A percentile compares a stretch with the other conserved stretches of the same genome.
Evolutionary conservation across 164 flowering plant species (phyloP).

Genomic region (Magnolia changhungtana): DNA sequence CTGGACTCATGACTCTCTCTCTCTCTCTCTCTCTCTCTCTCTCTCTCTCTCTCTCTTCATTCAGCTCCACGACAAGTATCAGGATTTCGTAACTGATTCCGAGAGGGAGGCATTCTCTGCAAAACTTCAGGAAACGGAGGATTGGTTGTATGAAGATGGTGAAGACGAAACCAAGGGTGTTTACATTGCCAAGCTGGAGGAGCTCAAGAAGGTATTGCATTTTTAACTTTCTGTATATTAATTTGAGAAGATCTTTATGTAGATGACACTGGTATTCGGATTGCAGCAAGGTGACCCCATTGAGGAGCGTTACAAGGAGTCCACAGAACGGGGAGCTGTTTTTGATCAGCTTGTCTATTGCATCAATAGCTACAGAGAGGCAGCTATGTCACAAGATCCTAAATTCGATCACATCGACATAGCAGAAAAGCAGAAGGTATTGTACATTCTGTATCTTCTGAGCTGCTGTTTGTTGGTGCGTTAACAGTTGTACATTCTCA

Average conservation of each 20-base stretch:
- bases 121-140: slow-evolving; percentile 82
- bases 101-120: slow-evolving; percentile 59
- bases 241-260: background rate
- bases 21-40: too few relatives aligned
- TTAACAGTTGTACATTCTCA: too few relatives aligned
- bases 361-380: slow-evolving; percentile 85
- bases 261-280: background rate
- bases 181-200: slow-evolving; percentile 92
- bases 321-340: slow-evolving; percentile 62
- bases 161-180: slow-evolving; percentile 99
- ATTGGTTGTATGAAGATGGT: slow-evolving; percentile 97
- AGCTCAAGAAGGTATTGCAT: slow-evolving; percentile 69
- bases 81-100: slow-evolving; percentile 61
- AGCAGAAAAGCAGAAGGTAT: slow-evolving; percentile 87
- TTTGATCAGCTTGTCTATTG: slow-evolving; percentile 70
- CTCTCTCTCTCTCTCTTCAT: slow-evolving; percentile 7
- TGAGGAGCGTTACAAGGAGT: slow-evolving; percentile 79
- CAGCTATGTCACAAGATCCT: slow-evolving; percentile 74
- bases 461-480: background rate
- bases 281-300: slow-evolving; percentile 92
- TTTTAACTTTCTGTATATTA: background rate
- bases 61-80: slow-evolving; percentile 82
- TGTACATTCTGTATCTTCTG: background rate
- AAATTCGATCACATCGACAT: slow-evolving; percentile 92
- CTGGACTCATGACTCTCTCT: background rate